Evolutionary conservation across 139 green algal genomes (phyloP).

Genomic region (Chlamydomonas schloesseri): DNA sequence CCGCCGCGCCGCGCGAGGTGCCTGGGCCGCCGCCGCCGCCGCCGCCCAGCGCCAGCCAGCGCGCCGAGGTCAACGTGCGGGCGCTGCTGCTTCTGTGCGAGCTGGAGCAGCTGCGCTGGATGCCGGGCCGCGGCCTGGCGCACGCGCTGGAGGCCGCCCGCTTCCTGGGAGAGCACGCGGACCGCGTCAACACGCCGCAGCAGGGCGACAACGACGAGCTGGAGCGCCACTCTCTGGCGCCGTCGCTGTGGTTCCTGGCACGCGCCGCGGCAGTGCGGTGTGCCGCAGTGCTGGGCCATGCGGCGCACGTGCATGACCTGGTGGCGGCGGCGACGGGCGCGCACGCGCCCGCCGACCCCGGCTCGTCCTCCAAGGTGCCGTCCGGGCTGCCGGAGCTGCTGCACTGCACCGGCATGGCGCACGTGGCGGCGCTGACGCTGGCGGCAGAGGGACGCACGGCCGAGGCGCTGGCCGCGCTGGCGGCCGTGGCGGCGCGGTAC

Average conservation of each 20-base stretch:
- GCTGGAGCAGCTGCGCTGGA: slow-evolving; percentile 51
- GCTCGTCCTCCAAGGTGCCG: not conserved
- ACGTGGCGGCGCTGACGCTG: slow-evolving; percentile 21
- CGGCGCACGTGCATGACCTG: slow-evolving; percentile 3
- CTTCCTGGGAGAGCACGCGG: slow-evolving; percentile 38
- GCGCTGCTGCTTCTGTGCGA: slow-evolving; percentile 40
- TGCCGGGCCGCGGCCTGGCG: slow-evolving; percentile 21
- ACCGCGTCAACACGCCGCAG: slow-evolving; percentile 16
- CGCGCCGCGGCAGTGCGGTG: slow-evolving; percentile 5
- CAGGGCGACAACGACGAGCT: slow-evolving; percentile 59
- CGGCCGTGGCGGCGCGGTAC: slow-evolving; percentile 23
- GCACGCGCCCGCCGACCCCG: not conserved
- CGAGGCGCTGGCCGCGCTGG: slow-evolving; percentile 44
- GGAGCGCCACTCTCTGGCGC: slow-evolving; percentile 43
- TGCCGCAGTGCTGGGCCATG: slow-evolving; percentile 38
- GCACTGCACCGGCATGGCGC: slow-evolving; percentile 2
- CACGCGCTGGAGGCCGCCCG: slow-evolving; percentile 40
- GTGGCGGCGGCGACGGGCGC: not conserved
- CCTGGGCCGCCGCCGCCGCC: slow-evolving; percentile 2
- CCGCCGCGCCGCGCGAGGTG: not conserved
- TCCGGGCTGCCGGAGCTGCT: not conserved
- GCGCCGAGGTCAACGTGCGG: slow-evolving; percentile 50
- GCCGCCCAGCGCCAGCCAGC: slow-evolving; percentile 23
- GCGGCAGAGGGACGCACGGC: slow-evolving; percentile 27
- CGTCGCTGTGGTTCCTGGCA: slow-evolving; percentile 47